These are phyloP conservation scores for Ustilago trichophora DNA, from an alignment of 1,284 basidiomycete species.

Conservation along the genomic window DNA sequence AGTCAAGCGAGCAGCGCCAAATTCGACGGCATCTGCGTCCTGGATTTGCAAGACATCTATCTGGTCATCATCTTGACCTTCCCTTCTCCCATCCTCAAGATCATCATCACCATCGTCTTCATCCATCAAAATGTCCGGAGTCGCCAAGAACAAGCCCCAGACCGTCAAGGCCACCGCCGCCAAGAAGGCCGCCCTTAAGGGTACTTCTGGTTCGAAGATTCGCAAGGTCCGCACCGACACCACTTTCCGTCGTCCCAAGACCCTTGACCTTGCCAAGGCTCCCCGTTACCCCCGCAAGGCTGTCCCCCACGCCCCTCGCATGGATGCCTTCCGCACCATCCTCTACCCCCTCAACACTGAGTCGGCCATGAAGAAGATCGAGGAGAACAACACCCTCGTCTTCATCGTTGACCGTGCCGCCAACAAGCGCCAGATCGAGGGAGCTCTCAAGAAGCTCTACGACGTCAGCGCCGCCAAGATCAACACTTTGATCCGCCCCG, in stretches of 20 bases:
- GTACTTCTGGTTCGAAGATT: slow-evolving; percentile 77
- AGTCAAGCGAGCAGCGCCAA: too few relatives aligned
- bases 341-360: slow-evolving; percentile 76
- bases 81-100: slow-evolving; percentile 16
- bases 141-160: slow-evolving; percentile 43
- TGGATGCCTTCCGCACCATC: slow-evolving; percentile 97
- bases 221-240: slow-evolving; percentile 88
- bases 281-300: slow-evolving; percentile 96
- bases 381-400: slow-evolving; percentile 98
- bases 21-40: too few relatives aligned
- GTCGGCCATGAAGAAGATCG: slow-evolving; percentile 82
- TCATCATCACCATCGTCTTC: slow-evolving; percentile 19
- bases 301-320: slow-evolving; percentile 90
- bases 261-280: slow-evolving; percentile 81
- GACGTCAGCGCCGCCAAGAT: slow-evolving; percentile 95
- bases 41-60: too few relatives aligned
- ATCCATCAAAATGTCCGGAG: neutral
- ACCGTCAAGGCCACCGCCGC: slow-evolving; percentile 83
- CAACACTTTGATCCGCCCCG: slow-evolving; percentile 98
- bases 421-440: slow-evolving; percentile 97
- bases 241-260: slow-evolving; percentile 96
- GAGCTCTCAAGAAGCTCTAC: slow-evolving; percentile 98
- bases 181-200: slow-evolving; percentile 95
- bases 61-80: slow-evolving; percentile 14
- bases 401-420: slow-evolving; percentile 93